Conservation (phyloP, 768 basidiomycete species). For the Pholiota conissans region DNA sequence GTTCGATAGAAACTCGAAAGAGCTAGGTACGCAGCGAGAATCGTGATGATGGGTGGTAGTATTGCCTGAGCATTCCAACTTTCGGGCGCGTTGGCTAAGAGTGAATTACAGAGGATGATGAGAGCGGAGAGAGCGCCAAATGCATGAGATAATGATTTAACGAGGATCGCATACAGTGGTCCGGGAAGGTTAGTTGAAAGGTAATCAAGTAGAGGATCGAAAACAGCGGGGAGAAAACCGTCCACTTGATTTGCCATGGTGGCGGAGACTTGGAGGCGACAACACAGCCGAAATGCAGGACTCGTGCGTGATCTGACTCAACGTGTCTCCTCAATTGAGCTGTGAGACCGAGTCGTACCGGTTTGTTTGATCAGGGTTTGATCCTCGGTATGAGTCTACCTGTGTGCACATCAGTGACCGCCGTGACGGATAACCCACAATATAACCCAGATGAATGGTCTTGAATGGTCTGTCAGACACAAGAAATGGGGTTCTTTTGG, state of each 20-base stretch:
- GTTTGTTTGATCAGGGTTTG: background rate
- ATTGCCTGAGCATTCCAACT: slow-evolving; percentile 69
- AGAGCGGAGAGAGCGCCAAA: slow-evolving; percentile 52
- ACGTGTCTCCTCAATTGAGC: slow-evolving; percentile 2
- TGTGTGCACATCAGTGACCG: background rate
- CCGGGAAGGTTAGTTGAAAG: slow-evolving; percentile 55
- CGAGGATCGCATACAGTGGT: slow-evolving; percentile 51
- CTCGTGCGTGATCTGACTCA: background rate
- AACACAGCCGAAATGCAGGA: background rate
- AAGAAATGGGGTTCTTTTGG: slow-evolving; percentile 27
- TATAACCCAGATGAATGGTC: background rate
- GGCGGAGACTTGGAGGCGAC: background rate
- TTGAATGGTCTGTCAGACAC: background rate
- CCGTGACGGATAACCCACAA: background rate
- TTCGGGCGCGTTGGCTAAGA: slow-evolving; percentile 51
- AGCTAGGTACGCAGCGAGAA: slow-evolving; percentile 74
- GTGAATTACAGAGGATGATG: slow-evolving; percentile 43
- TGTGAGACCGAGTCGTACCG: background rate
- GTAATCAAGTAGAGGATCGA: slow-evolving; percentile 56
- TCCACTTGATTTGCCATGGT: slow-evolving; percentile 26
- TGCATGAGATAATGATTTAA: slow-evolving; percentile 51
- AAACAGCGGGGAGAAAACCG: slow-evolving; percentile 42
- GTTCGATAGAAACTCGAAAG: slow-evolving; percentile 79
- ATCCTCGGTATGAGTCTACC: slow-evolving; percentile 6
- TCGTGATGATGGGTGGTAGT: slow-evolving; percentile 71